A percentile compares a stretch with the other conserved stretches of the same genome.
Evolutionary conservation across 495 filamentous ascomycete species (phyloP).

Genomic region (Tuber microsphaerosporum): DNA sequence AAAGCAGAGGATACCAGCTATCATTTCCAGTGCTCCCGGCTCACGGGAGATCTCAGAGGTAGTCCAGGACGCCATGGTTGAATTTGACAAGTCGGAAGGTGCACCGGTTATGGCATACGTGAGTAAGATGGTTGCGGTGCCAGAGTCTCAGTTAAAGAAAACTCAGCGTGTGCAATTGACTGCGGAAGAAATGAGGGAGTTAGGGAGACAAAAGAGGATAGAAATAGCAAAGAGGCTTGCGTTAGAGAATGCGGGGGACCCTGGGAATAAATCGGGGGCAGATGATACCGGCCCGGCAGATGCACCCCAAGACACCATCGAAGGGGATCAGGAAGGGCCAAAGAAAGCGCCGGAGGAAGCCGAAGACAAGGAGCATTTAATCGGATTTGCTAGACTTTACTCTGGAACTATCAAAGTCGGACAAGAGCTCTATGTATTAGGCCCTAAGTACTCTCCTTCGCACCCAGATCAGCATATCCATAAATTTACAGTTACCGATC

Average conservation of each 20-base stretch:
- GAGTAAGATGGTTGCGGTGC: slow-evolving; percentile 95
- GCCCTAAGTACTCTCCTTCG: slow-evolving; percentile 83
- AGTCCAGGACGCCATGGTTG: slow-evolving; percentile 69
- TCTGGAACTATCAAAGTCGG: slow-evolving; percentile 85
- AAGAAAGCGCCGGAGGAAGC: slow-evolving; percentile 46
- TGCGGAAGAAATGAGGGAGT: slow-evolving; percentile 79
- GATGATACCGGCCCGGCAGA: slow-evolving; percentile 46
- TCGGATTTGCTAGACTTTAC: slow-evolving; percentile 89
- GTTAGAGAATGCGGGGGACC: slow-evolving; percentile 41
- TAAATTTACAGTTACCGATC: slow-evolving; percentile 74
- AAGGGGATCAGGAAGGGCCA: slow-evolving; percentile 46
- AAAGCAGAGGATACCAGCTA: slow-evolving; percentile 65
- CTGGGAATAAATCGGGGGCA: slow-evolving; percentile 10
- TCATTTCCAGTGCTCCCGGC: slow-evolving; percentile 77
- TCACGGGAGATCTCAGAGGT: slow-evolving; percentile 57
- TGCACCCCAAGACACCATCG: slow-evolving; percentile 44
- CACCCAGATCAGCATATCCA: slow-evolving; percentile 69
- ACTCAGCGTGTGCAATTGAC: slow-evolving; percentile 68
- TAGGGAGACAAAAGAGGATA: slow-evolving; percentile 79
- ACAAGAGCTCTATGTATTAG: slow-evolving; percentile 80
- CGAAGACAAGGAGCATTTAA: slow-evolving; percentile 72
- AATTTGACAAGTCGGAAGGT: slow-evolving; percentile 60
- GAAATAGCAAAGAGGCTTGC: slow-evolving; percentile 60
- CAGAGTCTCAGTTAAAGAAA: slow-evolving; percentile 77
- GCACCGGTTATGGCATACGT: slow-evolving; percentile 90